Percentiles rank a stretch among this genome's conserved stretches.
Evolutionary conservation across 768 basidiomycete genomes (phyloP).

Genomic region (Agaricus sinodeliciosus): DNA sequence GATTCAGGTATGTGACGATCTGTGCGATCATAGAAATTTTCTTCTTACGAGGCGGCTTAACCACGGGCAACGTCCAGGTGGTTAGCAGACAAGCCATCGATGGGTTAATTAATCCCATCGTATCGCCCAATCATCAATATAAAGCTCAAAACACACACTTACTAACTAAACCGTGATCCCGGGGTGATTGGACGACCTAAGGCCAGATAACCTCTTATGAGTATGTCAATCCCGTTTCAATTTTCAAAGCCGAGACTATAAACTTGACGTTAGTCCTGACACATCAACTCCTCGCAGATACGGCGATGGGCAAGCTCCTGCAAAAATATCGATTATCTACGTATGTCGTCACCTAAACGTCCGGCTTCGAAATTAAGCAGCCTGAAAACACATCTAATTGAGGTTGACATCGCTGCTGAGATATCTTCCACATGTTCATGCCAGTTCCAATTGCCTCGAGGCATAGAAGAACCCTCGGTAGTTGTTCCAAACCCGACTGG

Average conservation of each 20-base stretch:
- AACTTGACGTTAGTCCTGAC: neutral
- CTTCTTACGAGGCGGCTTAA: too few species aligned
- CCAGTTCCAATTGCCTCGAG: constrained; percentile 3
- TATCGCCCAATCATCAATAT: neutral
- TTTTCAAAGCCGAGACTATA: neutral
- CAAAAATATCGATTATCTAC: too few species aligned
- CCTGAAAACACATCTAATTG: too few species aligned
- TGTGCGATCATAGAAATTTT: too few species aligned
- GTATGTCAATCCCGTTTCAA: neutral
- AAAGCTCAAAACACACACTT: neutral
- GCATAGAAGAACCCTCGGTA: neutral
- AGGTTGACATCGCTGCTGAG: neutral
- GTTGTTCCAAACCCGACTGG: constrained; percentile 1
- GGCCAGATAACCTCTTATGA: neutral
- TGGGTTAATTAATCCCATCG: neutral
- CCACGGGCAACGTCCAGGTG: too few species aligned
- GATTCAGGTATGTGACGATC: neutral
- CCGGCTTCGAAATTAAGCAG: too few species aligned
- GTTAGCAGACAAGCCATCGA: neutral
- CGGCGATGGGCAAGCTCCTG: too few species aligned
- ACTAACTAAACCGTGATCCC: neutral
- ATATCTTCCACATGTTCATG: neutral
- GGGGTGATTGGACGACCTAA: neutral
- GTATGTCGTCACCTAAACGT: too few species aligned
- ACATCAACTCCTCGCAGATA: too few species aligned